Evolutionary conservation across 2,329 filamentous ascomycete genomes (phyloP).

Genomic region (Mariannaea elegans): DNA sequence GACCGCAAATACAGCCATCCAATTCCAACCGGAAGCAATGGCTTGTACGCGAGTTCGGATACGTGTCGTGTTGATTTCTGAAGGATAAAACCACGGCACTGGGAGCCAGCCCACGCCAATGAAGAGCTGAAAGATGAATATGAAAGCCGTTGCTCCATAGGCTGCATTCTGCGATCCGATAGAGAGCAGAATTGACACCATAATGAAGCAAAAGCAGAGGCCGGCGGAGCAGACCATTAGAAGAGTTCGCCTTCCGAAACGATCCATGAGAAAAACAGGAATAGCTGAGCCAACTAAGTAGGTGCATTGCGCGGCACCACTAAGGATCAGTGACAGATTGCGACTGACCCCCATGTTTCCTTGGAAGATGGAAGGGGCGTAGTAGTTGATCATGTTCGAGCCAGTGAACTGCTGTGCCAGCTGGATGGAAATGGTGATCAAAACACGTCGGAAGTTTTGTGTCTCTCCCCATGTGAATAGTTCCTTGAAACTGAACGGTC

Average conservation of each 20-base stretch:
- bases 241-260: slow-evolving; percentile 46
- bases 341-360: slow-evolving; percentile 50
- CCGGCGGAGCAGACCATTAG: slow-evolving; percentile 52
- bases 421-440: slow-evolving; percentile 39
- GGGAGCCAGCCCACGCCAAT: slow-evolving; percentile 54
- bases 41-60: slow-evolving; percentile 51
- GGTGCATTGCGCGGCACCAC: slow-evolving; percentile 52
- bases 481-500: slow-evolving; percentile 40
- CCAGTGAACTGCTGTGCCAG: slow-evolving; percentile 42
- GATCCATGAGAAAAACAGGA: slow-evolving; percentile 46
- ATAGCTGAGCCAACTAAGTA: slow-evolving; percentile 52
- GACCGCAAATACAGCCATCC: slow-evolving; percentile 40
- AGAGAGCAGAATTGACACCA: slow-evolving; percentile 50
- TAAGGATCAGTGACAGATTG: slow-evolving; percentile 62
- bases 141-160: slow-evolving; percentile 52
- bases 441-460: slow-evolving; percentile 21
- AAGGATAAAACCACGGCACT: slow-evolving; percentile 54
- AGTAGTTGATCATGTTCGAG: slow-evolving; percentile 38
- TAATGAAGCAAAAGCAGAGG: slow-evolving; percentile 53
- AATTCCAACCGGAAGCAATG: slow-evolving; percentile 41
- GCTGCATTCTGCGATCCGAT: slow-evolving; percentile 42
- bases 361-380: slow-evolving; percentile 50
- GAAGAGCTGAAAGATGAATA: slow-evolving; percentile 55
- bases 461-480: slow-evolving; percentile 19
- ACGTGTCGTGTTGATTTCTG: slow-evolving; percentile 51